A percentile compares a stretch with the other conserved stretches of the same genome.
Evolutionary conservation across 2,329 filamentous ascomycete genomes (phyloP).

Genomic region (Mycocentrospora acerina): DNA sequence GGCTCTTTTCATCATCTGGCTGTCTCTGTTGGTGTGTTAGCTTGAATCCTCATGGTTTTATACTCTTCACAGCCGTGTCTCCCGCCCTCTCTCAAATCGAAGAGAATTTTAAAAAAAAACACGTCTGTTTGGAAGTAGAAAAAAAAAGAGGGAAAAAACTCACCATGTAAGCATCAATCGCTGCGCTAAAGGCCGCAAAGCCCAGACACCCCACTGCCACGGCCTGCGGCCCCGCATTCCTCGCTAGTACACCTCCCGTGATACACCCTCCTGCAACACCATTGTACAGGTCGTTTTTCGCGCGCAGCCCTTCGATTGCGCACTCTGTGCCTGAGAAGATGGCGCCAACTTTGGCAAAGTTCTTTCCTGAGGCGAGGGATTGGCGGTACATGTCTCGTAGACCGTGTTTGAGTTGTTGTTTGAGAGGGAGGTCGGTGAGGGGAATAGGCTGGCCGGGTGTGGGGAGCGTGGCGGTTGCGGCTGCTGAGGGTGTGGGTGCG

Average conservation of each 20-base stretch:
- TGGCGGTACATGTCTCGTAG: slow-evolving; percentile 94
- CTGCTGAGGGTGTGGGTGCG: slow-evolving; percentile 65
- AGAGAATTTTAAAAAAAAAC: too few relatives aligned
- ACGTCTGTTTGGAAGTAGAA: neutral
- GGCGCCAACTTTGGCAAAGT: slow-evolving; percentile 89
- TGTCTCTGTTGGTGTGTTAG: too few relatives aligned
- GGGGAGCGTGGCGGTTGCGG: slow-evolving; percentile 27
- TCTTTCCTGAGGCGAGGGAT: slow-evolving; percentile 82
- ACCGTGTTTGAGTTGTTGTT: slow-evolving; percentile 79
- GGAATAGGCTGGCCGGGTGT: slow-evolving; percentile 45
- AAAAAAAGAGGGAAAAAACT: slow-evolving; percentile 8
- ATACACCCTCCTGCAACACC: slow-evolving; percentile 85
- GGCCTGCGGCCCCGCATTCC: slow-evolving; percentile 85
- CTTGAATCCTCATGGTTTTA: too few relatives aligned
- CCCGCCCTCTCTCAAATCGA: too few relatives aligned
- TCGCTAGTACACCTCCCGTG: slow-evolving; percentile 84
- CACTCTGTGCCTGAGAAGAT: slow-evolving; percentile 94
- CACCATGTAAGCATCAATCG: slow-evolving; percentile 86
- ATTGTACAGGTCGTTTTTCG: slow-evolving; percentile 92
- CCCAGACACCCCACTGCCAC: slow-evolving; percentile 84
- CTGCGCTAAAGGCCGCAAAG: slow-evolving; percentile 89
- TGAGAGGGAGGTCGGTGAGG: slow-evolving; percentile 69
- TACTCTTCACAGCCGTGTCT: too few relatives aligned
- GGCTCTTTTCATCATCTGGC: slow-evolving; percentile 45
- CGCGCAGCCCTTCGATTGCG: slow-evolving; percentile 85